Evolutionary conservation across 805 yeast species (phyloP), one percentile per base, ranked within the genome.

Genomic region (Candida suzukii): DNA sequence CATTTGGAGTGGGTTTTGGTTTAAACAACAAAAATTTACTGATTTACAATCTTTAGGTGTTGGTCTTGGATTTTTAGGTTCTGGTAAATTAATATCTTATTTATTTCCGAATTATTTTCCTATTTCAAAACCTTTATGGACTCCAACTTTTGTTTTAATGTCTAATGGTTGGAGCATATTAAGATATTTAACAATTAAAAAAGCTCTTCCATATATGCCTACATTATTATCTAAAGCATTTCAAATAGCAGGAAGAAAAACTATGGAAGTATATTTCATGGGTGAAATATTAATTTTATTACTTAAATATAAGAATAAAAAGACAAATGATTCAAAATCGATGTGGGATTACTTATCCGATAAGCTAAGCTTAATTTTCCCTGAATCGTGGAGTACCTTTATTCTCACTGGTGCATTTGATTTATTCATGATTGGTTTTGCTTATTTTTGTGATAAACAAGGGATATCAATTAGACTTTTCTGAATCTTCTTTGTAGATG

Each of bases 1-100:
- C 8, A 51, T 64, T 50, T 64, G 66, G 66, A 43, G 56, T 21
- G 69, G 68, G 1, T 50, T 44, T 24, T 61, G 62, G 63, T 59
- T 51, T 38, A 47, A 46, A 18, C 35, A 41, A 10, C 49, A 48
- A 26, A 40, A 46, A 14, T 43, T 54, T 24, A 33, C 54, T 9
- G 32, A 45, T n/a, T 41, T 44, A 21, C 56, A 57, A 22, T 37
- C 59, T 4, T 37, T 53, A 2, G 35, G 50, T 8, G 42, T 51
- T 7, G 63, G 62, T n/a, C 26, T 50, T 4, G 52, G 56, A 3
- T 43, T 52, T 8, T 27, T 58, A 10, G 52, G 56, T 1, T 39
- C 49, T 9, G 66, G 66, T 5, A 40, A 48, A 24, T 39, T 51
- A 40, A 39, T 56, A 26, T 42, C 58, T 17, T 51, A 49, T 17